Base-by-base conservation (phyloP, 805 yeast species). In the Metschnikowia cerradonensis region DNA sequence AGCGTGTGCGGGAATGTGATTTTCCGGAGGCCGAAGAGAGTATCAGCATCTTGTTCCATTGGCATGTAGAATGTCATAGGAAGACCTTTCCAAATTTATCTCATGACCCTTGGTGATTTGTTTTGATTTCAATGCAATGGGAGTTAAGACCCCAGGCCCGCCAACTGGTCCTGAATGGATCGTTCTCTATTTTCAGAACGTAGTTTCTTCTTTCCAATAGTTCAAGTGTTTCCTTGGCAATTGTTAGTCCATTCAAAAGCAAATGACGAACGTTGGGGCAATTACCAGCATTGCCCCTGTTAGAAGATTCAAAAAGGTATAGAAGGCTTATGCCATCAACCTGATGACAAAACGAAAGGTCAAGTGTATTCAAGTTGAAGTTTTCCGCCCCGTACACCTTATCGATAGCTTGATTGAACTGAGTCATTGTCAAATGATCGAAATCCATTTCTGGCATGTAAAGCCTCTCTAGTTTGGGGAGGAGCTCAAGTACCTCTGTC, bases 251-350 rank as follows among this genome's bases (percentile, higher is more conserved):
- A 53, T 72, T 67, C 6, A 73, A 48, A 7, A 62, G 20, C n/a
- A 56, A 33, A n/a, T 38, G 30, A 13, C 26, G 32, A 14, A 22
- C 30, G 3, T 42, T 32, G 6, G 52, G 41, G 2, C 49, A 45
- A 3, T 50, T 52, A 15, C 52, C 50, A 31, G 30, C 46, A 30
- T 36, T 41, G 19, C 49, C 46, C 45, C 41, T 38, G 23, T 44
- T 41, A 1, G 53, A 41, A 17, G 53, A 52, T 48, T 59, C 58
- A 33, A 72, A 61, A 13, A 72, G 55, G 39, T 61, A 64, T 48
- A 73, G 64, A 10, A 73, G 55, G 1, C 76, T 75, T n/a, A 67
- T 65, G 1, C 78, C 78, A 46, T 66, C 70, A 2, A 73, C 59
- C 44, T 52, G 59, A 8, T 44, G 52, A 47, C 72, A 66, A 43